Base-by-base conservation (phyloP, 331 rosid species). In the Pyracantha coccinea region DNA sequence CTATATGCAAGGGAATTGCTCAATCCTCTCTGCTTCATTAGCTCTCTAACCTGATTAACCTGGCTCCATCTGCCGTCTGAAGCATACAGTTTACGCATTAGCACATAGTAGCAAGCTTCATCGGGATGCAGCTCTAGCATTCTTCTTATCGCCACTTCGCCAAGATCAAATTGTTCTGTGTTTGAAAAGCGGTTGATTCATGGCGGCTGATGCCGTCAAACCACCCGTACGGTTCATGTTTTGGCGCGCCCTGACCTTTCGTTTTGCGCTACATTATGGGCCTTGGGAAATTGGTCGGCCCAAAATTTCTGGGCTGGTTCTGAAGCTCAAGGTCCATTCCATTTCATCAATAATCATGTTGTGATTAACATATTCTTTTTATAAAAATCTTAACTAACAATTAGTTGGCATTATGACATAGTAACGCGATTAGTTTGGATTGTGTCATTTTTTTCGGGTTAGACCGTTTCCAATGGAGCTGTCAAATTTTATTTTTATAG, bases 11-110 rank as follows among this genome's bases (percentile, higher is more conserved):
- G 95, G 71, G 75, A 81, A 79, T 90, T 92, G 75, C 78, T 85
- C 79, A 92, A 75, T 44, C 92, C 89, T 73, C 85, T 88, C 19
- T 77, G 84, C 77, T 83, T 88, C 91, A 92, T 87, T 77, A 85
- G 68, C 83, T 87, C 80, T 70, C 95, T 90, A 70, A 92, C 85
- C 74, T 86, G 82, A 83, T 86, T 86, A 82, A 92, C 96, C 84
- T 84, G 83, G 78, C 87, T 85, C 96, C 98, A 92, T 79, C 94
- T 86, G 64, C 98, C 96, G 85, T 88, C 94, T 5, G 86, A 90
- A 76, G 96, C 96, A 86, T 87, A 90, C 23, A 88, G 71, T 81
- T 92, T 92, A 69, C 89, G 83, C 67, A 92, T 80, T 45, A 90
- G 96, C 79, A 90, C 94, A 32, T 85, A 92, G 76, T 88, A 89